Evolutionary conservation across 768 basidiomycete genomes (phyloP).

Genomic region (Rhizopogon rudus): DNA sequence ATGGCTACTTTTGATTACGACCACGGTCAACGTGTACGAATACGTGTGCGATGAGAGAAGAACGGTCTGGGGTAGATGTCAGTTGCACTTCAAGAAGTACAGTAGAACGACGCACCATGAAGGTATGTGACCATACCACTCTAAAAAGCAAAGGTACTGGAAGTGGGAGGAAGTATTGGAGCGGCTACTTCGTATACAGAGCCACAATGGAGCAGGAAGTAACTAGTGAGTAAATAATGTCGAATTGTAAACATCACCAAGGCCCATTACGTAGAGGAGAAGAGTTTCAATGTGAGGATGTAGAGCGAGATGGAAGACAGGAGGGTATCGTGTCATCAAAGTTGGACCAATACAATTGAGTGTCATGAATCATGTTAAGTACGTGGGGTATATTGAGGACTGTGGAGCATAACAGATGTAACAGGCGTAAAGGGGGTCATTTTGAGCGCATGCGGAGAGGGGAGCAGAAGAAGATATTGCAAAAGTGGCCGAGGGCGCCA

Average conservation of each 20-base stretch:
- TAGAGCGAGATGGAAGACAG: not conserved
- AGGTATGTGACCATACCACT: not conserved
- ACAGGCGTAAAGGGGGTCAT: constrained; percentile 22
- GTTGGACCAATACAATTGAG: not conserved
- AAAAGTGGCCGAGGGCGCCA: constrained; percentile 1
- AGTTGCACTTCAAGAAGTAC: no score
- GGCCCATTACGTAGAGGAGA: not conserved
- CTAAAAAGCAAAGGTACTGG: not conserved
- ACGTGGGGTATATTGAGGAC: not conserved
- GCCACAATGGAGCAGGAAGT: not conserved
- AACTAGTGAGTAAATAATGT: not conserved
- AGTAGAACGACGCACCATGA: not conserved
- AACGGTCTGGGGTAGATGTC: not conserved
- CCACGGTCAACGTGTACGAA: not conserved
- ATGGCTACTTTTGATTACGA: constrained; percentile 8
- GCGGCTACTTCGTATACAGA: not conserved
- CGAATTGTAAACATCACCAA: not conserved
- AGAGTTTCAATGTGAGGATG: not conserved
- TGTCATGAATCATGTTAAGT: not conserved
- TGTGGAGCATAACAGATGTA: constrained; percentile 27
- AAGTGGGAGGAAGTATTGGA: not conserved
- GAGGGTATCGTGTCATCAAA: not conserved
- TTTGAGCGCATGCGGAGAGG: constrained; percentile 10
- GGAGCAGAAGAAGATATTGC: constrained; percentile 1
- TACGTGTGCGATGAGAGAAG: not conserved